Evolutionary conservation across 257 asterid species (phyloP).

Genomic region (Leptodermis oblonga): DNA sequence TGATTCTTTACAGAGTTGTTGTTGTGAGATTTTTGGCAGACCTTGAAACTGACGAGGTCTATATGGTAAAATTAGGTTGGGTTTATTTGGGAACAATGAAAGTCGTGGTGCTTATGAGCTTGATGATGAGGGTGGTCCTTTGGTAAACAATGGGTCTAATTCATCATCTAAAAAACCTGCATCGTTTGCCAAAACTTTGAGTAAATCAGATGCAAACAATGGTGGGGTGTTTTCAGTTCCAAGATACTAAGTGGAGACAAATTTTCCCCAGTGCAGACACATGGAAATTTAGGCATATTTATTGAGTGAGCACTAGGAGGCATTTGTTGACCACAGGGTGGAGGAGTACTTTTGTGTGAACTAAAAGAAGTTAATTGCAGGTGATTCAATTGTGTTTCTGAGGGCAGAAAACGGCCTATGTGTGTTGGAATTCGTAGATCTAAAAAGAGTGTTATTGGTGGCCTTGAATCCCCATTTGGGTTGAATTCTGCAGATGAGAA

Average conservation of each 20-base stretch:
- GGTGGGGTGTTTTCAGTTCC: conserved; percentile 69
- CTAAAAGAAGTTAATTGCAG: conserved; percentile 62
- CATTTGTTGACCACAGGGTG: conserved; percentile 68
- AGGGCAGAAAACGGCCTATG: conserved; percentile 44
- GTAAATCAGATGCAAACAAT: conserved; percentile 59
- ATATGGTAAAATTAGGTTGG: conserved; percentile 33
- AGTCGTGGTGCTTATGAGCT: conserved; percentile 20
- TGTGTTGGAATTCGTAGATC: conserved; percentile 61
- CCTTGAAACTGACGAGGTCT: conserved; percentile 49
- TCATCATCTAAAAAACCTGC: conserved; percentile 31
- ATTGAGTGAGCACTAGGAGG: conserved; percentile 60
- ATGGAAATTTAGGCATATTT: conserved; percentile 71
- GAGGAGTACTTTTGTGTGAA: conserved; percentile 74
- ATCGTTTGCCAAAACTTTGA: conserved; percentile 57
- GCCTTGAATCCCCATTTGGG: conserved; percentile 34
- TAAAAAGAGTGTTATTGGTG: conserved; percentile 43
- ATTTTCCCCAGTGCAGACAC: conserved; percentile 45
- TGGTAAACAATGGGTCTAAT: conserved; percentile 27
- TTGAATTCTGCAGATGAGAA: conserved; percentile 45
- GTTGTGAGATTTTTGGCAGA: conserved; percentile 53
- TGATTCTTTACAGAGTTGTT: conserved; percentile 53
- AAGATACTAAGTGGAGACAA: conserved; percentile 57
- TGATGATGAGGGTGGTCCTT: conserved; percentile 24
- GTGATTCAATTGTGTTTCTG: conserved; percentile 60
- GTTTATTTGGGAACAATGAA: conserved; percentile 31